These are phyloP conservation scores for Multifurca ochricompacta DNA, from an alignment of 768 basidiomycete species.

Conservation along the genomic window DNA sequence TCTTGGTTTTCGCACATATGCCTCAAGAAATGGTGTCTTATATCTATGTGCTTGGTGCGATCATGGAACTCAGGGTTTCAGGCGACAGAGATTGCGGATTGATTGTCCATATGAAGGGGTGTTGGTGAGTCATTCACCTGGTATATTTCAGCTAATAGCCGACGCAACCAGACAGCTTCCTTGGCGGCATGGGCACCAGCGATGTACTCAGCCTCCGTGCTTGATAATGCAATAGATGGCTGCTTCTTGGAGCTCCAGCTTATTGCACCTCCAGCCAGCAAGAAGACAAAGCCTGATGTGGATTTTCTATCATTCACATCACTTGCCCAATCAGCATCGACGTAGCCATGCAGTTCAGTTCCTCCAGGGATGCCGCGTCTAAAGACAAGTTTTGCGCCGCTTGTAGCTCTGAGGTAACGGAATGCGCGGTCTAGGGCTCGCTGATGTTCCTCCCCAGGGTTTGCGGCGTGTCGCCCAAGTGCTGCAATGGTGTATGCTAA, in stretches of 20 bases:
- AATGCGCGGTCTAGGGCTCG: conserved; percentile 29
- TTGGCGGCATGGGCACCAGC: not conserved
- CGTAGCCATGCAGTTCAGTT: fast-evolving
- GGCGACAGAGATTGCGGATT: no score
- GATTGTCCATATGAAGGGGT: not conserved
- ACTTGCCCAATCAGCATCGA: not conserved
- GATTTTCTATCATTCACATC: no score
- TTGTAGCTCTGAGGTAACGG: conserved; percentile 29
- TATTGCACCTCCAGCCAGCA: no score
- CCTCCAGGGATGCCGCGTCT: not conserved
- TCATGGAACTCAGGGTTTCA: no score
- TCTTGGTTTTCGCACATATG: no score
- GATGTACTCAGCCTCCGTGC: no score
- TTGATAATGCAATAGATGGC: not conserved
- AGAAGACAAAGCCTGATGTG: no score
- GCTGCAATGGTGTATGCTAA: conserved; percentile 28
- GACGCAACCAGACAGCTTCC: no score
- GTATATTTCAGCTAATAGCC: no score
- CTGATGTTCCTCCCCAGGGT: conserved; percentile 27
- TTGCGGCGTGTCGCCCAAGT: conserved; percentile 28
- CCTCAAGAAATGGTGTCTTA: no score
- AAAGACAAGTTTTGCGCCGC: conserved; percentile 22
- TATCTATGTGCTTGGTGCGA: no score
- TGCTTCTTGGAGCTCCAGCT: not conserved
- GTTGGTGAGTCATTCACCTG: no score